Evolutionary conservation across 2,329 filamentous ascomycete species (phyloP).

Genomic region (Fusarium siculi): DNA sequence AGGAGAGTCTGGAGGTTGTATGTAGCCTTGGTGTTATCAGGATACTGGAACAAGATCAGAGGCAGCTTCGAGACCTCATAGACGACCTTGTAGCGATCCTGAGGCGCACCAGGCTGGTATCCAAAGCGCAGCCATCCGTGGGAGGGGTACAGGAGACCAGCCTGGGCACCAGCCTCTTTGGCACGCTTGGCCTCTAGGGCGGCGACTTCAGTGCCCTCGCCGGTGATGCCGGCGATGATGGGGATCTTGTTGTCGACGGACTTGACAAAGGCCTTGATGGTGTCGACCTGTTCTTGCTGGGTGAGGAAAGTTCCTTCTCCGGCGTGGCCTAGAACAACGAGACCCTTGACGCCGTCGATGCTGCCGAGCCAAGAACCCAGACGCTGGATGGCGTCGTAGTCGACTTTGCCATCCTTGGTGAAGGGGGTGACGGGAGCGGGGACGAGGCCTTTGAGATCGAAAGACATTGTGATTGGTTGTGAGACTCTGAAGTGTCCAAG

Average conservation of each 20-base stretch:
- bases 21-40: constrained; percentile 63
- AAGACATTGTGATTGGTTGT: constrained; percentile 39
- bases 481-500: neutral
- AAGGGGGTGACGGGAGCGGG: constrained; percentile 64
- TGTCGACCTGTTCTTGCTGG: constrained; percentile 58
- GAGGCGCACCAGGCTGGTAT: constrained; percentile 62
- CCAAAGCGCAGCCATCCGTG: constrained; percentile 67
- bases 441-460: constrained; percentile 61
- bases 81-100: constrained; percentile 61
- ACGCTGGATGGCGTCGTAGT: constrained; percentile 63
- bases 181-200: constrained; percentile 62
- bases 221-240: constrained; percentile 64
- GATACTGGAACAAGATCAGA: constrained; percentile 65
- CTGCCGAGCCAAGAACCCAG: constrained; percentile 64
- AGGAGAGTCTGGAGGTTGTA: constrained; percentile 63
- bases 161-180: constrained; percentile 60
- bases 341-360: constrained; percentile 61
- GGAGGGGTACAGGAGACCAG: constrained; percentile 63
- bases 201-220: constrained; percentile 63
- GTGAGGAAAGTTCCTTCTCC: constrained; percentile 66
- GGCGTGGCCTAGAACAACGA: constrained; percentile 65
- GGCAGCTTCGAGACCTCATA: constrained; percentile 61
- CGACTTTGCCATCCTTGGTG: constrained; percentile 58
- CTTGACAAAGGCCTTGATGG: constrained; percentile 63
- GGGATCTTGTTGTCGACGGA: constrained; percentile 61